Base-by-base conservation (phyloP, 2,329 filamentous ascomycete species). In the Ophiosphaerella herpotricha region DNA sequence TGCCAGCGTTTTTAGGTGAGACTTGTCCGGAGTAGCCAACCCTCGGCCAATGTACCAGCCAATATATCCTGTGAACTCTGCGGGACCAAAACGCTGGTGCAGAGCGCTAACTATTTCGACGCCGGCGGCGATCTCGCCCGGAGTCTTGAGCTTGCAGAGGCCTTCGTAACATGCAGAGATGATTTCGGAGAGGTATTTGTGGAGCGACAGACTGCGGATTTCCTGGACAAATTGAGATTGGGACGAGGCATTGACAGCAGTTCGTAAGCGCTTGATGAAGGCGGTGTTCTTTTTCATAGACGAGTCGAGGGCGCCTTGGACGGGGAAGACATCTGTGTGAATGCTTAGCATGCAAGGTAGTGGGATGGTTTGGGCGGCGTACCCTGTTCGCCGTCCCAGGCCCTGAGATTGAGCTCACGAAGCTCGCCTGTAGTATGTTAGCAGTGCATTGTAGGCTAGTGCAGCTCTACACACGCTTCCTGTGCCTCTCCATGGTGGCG, bases 221-320 rank as follows among this genome's bases (percentile, higher is more conserved):
- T 97, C 93, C 71, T 93, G 86, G 40, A 96, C 78, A 75, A 97
- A 96, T 51, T 91, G 94, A 60, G 84, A 80, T 46, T 92, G 85
- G 47, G 89, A 90, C 48, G 91, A 81, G 41, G 90, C 78, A 57
- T 89, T 92, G 57, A 97, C 87, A 52, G 91, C 90, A 50, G 93
- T 97, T 63, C 93, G 90, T 48, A 97, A 82, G 67, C 93, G 90
- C 77, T 96, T 97, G 71, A 97, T 97, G 74, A 97, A 97, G 60
- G 92, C 91, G 4, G 93, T 97, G 67, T 97, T 97, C 80, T 97
- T 97, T 78, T 96, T 97, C 74, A 97, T 82, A 43, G 92, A 94
- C 44, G 93, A 96, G 75, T 97, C 93, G 68, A 97, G 87, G 26
- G 89, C 88, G 68, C 84, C 83, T 73, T 85, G 86, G 62, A 94